Conservation (phyloP, 352 stramenopile species). For the Achlya hypogyna region DNA sequence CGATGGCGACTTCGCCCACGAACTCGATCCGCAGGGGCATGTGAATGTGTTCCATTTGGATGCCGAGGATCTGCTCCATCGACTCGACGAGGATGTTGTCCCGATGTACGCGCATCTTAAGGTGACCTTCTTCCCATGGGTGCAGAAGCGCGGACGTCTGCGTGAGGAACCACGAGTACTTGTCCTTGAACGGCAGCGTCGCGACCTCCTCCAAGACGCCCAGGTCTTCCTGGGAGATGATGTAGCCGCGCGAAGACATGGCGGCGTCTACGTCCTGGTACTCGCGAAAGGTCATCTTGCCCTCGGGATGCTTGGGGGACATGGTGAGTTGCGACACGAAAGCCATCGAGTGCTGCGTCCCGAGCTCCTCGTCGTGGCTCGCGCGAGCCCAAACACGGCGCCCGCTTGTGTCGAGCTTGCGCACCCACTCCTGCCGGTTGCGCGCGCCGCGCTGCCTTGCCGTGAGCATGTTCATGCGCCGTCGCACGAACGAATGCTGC, state of each 20-base stretch:
- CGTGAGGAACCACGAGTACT: slow-evolving; percentile 76
- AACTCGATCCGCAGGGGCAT: slow-evolving; percentile 82
- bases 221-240: not conserved
- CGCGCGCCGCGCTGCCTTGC: not conserved
- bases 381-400: not conserved
- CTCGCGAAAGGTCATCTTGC: not conserved
- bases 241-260: not conserved
- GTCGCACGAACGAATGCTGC: not conserved
- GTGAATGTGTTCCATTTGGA: slow-evolving; percentile 76
- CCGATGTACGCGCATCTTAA: slow-evolving; percentile 65
- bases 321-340: not conserved
- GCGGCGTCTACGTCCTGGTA: not conserved
- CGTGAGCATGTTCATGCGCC: not conserved
- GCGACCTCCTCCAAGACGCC: slow-evolving; percentile 47
- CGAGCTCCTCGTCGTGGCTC: not conserved
- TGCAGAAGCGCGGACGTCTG: slow-evolving; percentile 72
- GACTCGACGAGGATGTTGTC: slow-evolving; percentile 82
- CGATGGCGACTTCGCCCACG: slow-evolving; percentile 70
- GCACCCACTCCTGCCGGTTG: not conserved
- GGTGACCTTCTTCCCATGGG: slow-evolving; percentile 74
- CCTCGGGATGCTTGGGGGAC: not conserved
- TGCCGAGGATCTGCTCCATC: slow-evolving; percentile 61
- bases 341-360: not conserved
- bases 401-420: not conserved
- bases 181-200: slow-evolving; percentile 66